Base-by-base conservation (phyloP, 1,284 basidiomycete genomes). In the Sphaerobolus stellatus region DNA sequence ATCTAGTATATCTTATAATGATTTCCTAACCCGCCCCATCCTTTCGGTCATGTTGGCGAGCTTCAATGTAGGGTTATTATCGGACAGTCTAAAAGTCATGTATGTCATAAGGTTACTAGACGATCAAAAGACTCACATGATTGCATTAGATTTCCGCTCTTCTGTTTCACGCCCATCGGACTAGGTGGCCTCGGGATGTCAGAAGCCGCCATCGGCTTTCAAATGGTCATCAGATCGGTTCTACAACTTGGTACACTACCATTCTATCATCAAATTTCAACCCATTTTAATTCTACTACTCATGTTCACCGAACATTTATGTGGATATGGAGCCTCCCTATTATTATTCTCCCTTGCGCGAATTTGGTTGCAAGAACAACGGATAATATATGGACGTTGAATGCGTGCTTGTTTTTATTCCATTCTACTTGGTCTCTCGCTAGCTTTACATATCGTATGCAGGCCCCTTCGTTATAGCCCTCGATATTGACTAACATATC, bases 311-410 rank as follows among this genome's bases (percentile, higher is more conserved):
- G 58, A 38, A 25, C 56, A n/a, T 40, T 44, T 11, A 59, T 62
- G 53, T 36, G 51, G n/a, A 13, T 56, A 18, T 63, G 62, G 62
- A 55, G 58, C 22, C 9, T 58, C 0, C 43, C 48, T 14, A 30
- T 59, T 18, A n/a, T 56, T 4, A 51, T 56, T 43, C 56, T 58
- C 36, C 62, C 62, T 2, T 11, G 62, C 16, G 28, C 62, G 16
- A 62, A 62, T 54, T 50, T 27, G 18, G 30, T 62, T 14, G 61
- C 58, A 13, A 49, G 57, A 25, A 47, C 25, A 33, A 20, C 52
- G 9, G 31, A 33, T 8, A 45, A 48, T 13, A 22, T 46, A 1
- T 49, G 46, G 53, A 14, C 41, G 2, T 55, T 61, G 25, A 51
- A 50, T 24, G 24, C 41, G 20, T 45, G 48, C 14, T 27, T 55